A percentile compares a stretch with the other conserved stretches of the same genome.
Conservation (phyloP, 129 eudicot species). For the Silybum marianum region DNA sequence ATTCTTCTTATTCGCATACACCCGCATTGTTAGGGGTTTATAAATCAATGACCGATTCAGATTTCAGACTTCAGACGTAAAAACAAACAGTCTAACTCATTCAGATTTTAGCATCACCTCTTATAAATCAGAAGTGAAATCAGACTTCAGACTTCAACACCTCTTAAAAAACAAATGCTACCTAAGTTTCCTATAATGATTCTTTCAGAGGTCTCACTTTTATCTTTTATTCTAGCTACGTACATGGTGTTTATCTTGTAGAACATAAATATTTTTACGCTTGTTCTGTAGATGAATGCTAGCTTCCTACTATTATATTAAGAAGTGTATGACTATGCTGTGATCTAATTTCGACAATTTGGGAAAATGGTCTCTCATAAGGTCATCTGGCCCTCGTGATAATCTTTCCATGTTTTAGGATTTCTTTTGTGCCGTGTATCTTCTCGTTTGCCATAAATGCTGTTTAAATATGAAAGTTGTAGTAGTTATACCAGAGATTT, state of each 20-base stretch:
- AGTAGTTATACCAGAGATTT: neutral
- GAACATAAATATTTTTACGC: neutral
- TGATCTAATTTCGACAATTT: neutral
- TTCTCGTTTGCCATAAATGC: neutral
- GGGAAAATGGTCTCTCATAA: neutral
- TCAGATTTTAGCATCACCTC: too few species aligned
- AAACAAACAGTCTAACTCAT: too few species aligned
- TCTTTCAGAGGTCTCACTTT: neutral
- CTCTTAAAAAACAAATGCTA: too few species aligned
- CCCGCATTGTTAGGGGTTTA: too few species aligned
- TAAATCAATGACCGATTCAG: too few species aligned
- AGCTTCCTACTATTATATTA: neutral
- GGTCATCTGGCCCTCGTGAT: neutral
- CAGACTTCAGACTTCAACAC: too few species aligned
- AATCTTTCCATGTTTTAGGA: neutral
- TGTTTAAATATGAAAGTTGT: neutral
- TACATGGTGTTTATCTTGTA: neutral
- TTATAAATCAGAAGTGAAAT: too few species aligned
- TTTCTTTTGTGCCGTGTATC: neutral
- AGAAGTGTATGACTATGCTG: neutral
- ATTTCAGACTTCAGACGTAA: too few species aligned
- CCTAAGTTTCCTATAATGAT: neutral
- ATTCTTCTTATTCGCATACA: too few species aligned
- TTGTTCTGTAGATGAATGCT: neutral
- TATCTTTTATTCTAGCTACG: neutral